Conservation (phyloP, 2,329 filamentous ascomycete genomes). For the Nemania sp. region DNA sequence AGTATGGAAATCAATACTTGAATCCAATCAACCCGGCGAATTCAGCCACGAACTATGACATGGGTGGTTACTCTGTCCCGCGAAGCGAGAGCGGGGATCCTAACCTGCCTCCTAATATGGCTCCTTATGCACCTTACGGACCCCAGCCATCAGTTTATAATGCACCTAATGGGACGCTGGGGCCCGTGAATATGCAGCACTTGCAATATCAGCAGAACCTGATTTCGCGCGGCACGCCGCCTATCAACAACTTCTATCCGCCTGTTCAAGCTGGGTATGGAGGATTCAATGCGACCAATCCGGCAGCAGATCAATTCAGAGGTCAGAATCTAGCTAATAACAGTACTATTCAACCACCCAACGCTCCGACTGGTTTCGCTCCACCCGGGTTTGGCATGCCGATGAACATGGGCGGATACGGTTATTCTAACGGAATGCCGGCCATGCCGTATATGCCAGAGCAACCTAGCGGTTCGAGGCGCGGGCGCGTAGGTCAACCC, state of each 20-base stretch:
- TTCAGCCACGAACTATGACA: constrained; percentile 52
- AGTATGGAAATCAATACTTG: constrained; percentile 56
- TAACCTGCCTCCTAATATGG: constrained; percentile 50
- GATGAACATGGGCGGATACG: constrained; percentile 40
- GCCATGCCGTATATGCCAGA: constrained; percentile 59
- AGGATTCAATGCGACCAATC: constrained; percentile 53
- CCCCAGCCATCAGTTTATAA: constrained; percentile 58
- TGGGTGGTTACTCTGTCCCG: constrained; percentile 52
- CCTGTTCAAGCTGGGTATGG: constrained; percentile 58
- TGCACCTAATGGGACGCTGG: constrained; percentile 49
- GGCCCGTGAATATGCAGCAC: constrained; percentile 55
- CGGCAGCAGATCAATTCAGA: constrained; percentile 60
- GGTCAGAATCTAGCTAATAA: constrained; percentile 55
- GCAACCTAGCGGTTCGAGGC: constrained; percentile 58
- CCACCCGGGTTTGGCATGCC: constrained; percentile 41
- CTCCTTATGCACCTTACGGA: constrained; percentile 55
- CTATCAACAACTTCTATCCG: constrained; percentile 61
- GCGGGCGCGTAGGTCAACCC: constrained; percentile 60
- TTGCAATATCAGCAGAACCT: constrained; percentile 63
- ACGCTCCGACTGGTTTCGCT: constrained; percentile 39
- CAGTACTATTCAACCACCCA: constrained; percentile 53
- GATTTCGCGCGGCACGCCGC: constrained; percentile 56
- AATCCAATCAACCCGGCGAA: constrained; percentile 51
- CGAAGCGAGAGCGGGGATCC: constrained; percentile 58
- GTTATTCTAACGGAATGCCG: constrained; percentile 51